Base-by-base conservation (phyloP, 495 filamentous ascomycete genomes). In the Cryomyces minteri region DNA sequence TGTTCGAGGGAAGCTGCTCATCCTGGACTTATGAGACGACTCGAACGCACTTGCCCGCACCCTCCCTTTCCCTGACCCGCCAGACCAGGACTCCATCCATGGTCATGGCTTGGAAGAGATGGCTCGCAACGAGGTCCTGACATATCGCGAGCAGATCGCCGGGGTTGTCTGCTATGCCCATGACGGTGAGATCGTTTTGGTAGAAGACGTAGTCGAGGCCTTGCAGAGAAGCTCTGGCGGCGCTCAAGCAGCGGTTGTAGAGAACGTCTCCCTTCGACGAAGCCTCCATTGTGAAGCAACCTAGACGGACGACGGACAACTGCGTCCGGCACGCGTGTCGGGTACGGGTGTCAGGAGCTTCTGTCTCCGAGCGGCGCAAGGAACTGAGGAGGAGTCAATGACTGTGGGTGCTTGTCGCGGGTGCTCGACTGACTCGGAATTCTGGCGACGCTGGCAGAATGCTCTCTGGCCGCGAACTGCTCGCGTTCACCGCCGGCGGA, bases 101-200 rank as follows among this genome's bases (percentile, higher is more conserved):
- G 31, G 37, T 51, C 50, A 57, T 36, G 11, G 48, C 41, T 47
- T 53, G 54, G 32, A 59, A 14, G 4, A 57, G 39, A 8, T 53
- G 50, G 11, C 34, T 30, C 18, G 45, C 48, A 30, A 44, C 41
- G 18, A 59, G 48, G 4, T 49, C 40, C 25, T 52, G 45, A 12
- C 47, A 18, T 5, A 55, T 40, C 10, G 11, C 30, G 12, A 52
- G 39, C 9, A 57, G 48, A 28, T 47, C 43, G 5, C 28, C 12
- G 30, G 45, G 40, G 30, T 48, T 36, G n/a, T 53, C 50, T 14
- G 54, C 54, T 28, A 59, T 46, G 8, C 50, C 39, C 43, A 54
- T 45, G 49, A 47, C 49, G n/a, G 44, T 31, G 12, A 59, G 50
- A 32, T 59, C 57, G 39, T 50, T 47, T 46, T 57, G 57, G 40